Percentiles rank a stretch among this genome's conserved stretches.
These are phyloP conservation scores for Syncephalastrum contaminatum DNA, from an alignment of 371 early-diverging fungal species.

Conservation along the genomic window DNA sequence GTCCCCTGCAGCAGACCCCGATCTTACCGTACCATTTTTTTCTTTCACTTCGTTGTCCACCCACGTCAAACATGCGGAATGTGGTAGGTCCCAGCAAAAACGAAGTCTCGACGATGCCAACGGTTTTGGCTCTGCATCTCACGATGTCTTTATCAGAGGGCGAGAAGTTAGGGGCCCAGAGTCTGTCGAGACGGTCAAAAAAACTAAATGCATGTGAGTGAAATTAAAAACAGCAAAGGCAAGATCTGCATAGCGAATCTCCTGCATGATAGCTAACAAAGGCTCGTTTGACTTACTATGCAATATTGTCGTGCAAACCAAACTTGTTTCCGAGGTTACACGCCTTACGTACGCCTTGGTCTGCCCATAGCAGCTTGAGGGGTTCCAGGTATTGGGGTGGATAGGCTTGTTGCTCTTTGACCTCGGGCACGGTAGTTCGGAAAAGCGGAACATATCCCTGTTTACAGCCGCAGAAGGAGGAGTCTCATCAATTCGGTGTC, in stretches of 20 bases:
- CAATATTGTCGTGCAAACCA: constrained; percentile 79
- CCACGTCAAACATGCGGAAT: constrained; percentile 89
- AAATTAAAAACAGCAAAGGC: neutral
- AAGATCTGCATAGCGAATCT: neutral
- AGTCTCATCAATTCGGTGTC: constrained; percentile 72
- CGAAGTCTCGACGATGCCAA: constrained; percentile 77
- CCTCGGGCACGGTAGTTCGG: neutral
- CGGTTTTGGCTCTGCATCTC: constrained; percentile 74
- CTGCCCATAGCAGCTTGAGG: constrained; percentile 59
- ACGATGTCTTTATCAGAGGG: constrained; percentile 85
- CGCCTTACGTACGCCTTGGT: constrained; percentile 65
- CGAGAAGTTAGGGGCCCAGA: constrained; percentile 61
- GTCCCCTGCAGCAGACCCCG: neutral
- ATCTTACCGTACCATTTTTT: constrained; percentile 72
- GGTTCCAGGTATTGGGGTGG: constrained; percentile 10
- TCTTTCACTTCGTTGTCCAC: constrained; percentile 84
- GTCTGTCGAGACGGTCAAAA: constrained; percentile 77
- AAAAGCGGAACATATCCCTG: constrained; percentile 53
- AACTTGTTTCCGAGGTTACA: constrained; percentile 68
- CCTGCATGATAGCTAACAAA: neutral
- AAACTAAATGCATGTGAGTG: constrained; percentile 38
- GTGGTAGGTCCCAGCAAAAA: constrained; percentile 76
- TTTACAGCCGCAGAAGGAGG: constrained; percentile 50
- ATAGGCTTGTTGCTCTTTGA: constrained; percentile 3
- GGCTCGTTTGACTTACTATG: constrained; percentile 49